Evolutionary conservation across 2,329 filamentous ascomycete genomes (phyloP), one percentile per base, ranked within the genome.

Genomic region (Fusarium camptoceras): DNA sequence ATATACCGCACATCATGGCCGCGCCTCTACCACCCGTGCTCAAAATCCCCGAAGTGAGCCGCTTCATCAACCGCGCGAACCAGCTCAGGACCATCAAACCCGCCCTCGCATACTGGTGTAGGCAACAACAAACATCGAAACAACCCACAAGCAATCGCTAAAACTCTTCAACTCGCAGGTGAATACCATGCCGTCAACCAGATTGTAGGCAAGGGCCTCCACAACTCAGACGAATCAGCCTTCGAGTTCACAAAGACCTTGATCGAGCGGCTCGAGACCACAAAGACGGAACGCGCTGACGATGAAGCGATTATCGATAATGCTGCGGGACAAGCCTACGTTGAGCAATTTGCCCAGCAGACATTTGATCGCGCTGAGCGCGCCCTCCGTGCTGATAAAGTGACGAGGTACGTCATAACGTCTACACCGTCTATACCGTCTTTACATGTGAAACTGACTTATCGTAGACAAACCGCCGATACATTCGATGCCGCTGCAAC

Each of bases 81-180:
- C 95, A 99, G 83, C 88, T 99, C 50, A 92, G 95, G 78, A 87
- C 87, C 63, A 88, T 90, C 76, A 96, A 95, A 81, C 96, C 96
- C 11, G 93, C 96, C 64, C 88, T 98, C 73, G 87, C 94, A 68
- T 99, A 98, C 81, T 98, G 95, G 94, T 96, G 95, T 97, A 87
- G 91, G 87, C 12, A 31, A 12, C 55, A 31, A 49, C 16, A 20
- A 34, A 42, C 6, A 5, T 4, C 24, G 34, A 15, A 30, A 34
- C n/a, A 16, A 2, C 24, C 22, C 27, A 24, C 9, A 54, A 5
- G 16, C 18, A 37, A 8, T 27, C 5, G 8, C 64, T 69, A 12
- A 71, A 27, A 25, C 6, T 39, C 7, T 20, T 69, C 73, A 66
- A 41, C n/a, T 25, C 25, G 14, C 58, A 96, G 93, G 92, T 79